Base-by-base conservation (phyloP, 169 alveolate genomes). In the Plasmodium coatneyi region DNA sequence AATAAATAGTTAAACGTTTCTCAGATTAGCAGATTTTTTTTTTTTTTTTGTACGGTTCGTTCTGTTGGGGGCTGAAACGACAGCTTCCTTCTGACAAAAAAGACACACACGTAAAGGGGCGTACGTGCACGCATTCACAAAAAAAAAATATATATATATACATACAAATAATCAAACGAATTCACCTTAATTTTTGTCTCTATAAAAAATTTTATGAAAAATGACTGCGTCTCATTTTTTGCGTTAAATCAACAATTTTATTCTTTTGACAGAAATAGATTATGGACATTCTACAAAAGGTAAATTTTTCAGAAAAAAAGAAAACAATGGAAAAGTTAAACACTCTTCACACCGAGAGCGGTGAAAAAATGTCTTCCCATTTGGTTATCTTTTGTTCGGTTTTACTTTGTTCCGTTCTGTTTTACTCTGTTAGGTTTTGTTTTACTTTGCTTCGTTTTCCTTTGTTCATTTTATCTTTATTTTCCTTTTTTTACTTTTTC, bases 1-100 rank as follows among this genome's bases (percentile, higher is more conserved):
- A 25, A 80, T 80, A 80, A 82, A 32, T 82, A 82, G 49, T 82
- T 66, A 82, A 82, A 32, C 72, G 74, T 6, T 82, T 82, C 66
- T 19, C 46, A 70, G 71, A 82, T 66, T 12, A 36, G 52, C 39
- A 82, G 4, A 5, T 74, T 74, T 16, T 39, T 34, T 22, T 70
- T 60, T 56, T 82, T 16, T 60, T 60, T 14, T 28, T 34, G 80
- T 66, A 12, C 19, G 56, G 56, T 46, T 34, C 7, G n/a, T 28
- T 66, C 41, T 66, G 28, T 32, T 16, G 0, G 60, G 19, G 1
- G 79, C 22, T 56, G 80, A 32, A 30, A 82, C 91, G 60, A 82
- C 91, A 82, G 91, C 43, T 82, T 82, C 52, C 12, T 82, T 60
- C 76, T 60, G 25, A 49, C 32, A 82, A 9, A 25, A 32, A 56